Conservation (phyloP, 2,329 filamentous ascomycete species). For the Sarocladium oryzae region DNA sequence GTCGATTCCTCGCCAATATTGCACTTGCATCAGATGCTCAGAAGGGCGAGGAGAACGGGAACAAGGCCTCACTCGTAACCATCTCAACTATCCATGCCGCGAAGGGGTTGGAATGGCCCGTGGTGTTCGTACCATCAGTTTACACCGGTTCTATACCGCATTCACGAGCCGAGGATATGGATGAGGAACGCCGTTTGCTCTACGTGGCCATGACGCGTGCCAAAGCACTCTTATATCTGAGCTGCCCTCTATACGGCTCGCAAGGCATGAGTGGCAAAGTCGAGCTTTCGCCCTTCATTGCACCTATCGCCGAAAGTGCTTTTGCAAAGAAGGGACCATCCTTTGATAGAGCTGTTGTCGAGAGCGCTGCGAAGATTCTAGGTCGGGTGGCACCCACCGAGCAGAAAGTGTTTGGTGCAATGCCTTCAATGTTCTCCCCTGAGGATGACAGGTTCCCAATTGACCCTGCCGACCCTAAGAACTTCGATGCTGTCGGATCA, state of each 20-base stretch:
- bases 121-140: conserved; percentile 86
- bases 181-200: conserved; percentile 81
- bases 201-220: conserved; percentile 98
- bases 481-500: conserved; percentile 15
- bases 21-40: conserved; percentile 77
- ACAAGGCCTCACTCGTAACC: conserved; percentile 62
- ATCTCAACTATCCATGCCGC: conserved; percentile 95
- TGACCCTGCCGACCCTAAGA: conserved; percentile 45
- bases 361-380: conserved; percentile 66
- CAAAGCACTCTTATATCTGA: conserved; percentile 78
- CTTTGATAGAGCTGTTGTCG: conserved; percentile 55
- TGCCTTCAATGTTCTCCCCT: conserved; percentile 46
- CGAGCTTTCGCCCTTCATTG: conserved; percentile 67
- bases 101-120: conserved; percentile 93
- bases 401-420: conserved; percentile 43
- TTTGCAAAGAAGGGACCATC: conserved; percentile 61
- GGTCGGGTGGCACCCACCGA: conserved; percentile 53
- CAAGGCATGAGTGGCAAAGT: conserved; percentile 51
- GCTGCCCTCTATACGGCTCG: conserved; percentile 65
- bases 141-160: conserved; percentile 91
- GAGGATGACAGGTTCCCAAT: conserved; percentile 65
- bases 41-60: conserved; percentile 50
- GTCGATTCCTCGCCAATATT: conserved; percentile 83
- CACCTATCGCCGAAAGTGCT: conserved; percentile 32
- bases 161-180: conserved; percentile 72